Base-by-base conservation (phyloP, 805 yeast genomes). In the Kuraishia hungarica region DNA sequence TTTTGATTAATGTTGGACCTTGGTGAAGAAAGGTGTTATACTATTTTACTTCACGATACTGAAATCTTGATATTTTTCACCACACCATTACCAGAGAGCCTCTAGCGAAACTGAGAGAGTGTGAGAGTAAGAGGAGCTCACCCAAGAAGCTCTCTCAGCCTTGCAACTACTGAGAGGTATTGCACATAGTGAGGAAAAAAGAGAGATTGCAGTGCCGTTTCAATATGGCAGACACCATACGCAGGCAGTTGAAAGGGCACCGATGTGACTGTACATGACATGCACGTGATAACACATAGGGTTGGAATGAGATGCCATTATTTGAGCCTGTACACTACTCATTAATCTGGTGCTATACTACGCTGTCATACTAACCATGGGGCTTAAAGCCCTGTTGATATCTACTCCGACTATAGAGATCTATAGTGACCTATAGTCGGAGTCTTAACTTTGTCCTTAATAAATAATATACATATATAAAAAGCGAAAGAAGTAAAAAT, bases 1-100 rank as follows among this genome's bases (percentile, higher is more conserved):
- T 92, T 76, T 76, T 78, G 54, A 39, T 39, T 39, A 21, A 29
- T 52, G 21, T 23, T 46, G 39, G 21, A 26, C 19, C 50, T 19
- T 52, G n/a, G 22, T 43, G 39, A 52, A 53, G 46, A 23, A 49
- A 20, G 10, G 17, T n/a, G 11, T 17, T 6, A 51, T 10, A 13
- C 46, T 24, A 11, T 39, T 23, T 20, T 51, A 29, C 53, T 39
- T 20, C 52, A 6, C 22, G 26, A 39, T 47, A 57, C 51, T 53
- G 53, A 53, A 53, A 51, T 46, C 50, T 53, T 51, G 57, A 54
- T 55, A 53, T 54, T 51, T 58, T 58, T 55, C 51, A 35, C 43
- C 52, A 51, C 17, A 35, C 43, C 43, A 7, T 35, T 7, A 35
- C 43, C 43, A 35, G 43, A 35, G 43, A 35, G 17, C 43, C 43